Evolutionary conservation across 1,139 yeast species (phyloP), one percentile per base, ranked within the genome.

Genomic region (Saccharomycopsis hybrid): DNA sequence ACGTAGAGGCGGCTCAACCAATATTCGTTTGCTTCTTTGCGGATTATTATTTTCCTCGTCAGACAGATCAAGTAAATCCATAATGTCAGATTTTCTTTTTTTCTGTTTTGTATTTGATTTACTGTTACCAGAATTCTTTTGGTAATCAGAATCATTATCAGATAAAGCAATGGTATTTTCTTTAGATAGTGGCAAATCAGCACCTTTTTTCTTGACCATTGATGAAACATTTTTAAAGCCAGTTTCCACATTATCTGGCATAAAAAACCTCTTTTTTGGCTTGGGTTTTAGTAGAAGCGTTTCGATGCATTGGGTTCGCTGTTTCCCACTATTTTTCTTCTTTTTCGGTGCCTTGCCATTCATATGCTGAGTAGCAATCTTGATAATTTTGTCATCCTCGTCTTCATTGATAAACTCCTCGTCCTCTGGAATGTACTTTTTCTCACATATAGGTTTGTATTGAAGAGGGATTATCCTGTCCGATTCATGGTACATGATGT

Each of bases 181-280:
- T n/a, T 56, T 54, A 18, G 54, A 54, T 2, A 9, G 50, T 52
- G 27, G 53, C 25, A 5, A 53, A 33, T 48, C 53, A 3, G 46
- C 55, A 42, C 62, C 56, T 48, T 62, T 58, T 51, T 64, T 68
- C 46, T 68, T 62, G 4, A 82, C 73, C 66, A 83, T 59, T 38
- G 67, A 65, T 3, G 78, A 68, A 1, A 86, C 92, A 13, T 71
- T 69, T 41, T 72, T 69, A 58, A 88, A 86, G 1, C 94, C 94
- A 0, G 83, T 75, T 35, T 74, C 77, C 3, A 80, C 95, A 60
- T 81, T 74, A 57, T 84, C 90, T 0, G 96, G 96, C 87, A 86
- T 81, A 62, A 80, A 79, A 58, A 86, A 86, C 50, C 66, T 65
- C 56, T 75, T 76, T 46, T 62, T 60, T 32, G 60, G 53, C 43